phyloP scores from a whole-genome alignment of 2,329 filamentous ascomycete species.

The Aspergillus fischeri region DNA sequence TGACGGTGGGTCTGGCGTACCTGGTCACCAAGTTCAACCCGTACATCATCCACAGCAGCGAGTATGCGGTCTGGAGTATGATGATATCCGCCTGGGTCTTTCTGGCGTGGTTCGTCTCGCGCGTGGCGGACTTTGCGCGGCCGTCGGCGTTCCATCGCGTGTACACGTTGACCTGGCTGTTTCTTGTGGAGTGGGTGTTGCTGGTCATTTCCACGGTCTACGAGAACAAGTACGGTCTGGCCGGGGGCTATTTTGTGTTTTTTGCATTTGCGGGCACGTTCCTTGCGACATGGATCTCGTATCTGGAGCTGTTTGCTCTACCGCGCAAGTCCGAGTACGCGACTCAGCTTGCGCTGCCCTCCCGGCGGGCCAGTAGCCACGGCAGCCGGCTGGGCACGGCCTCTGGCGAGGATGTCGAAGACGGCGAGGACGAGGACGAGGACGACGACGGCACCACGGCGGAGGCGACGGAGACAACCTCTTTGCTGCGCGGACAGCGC shows the following conservation, averaged over 20 bases:
- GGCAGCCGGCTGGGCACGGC: slow-evolving; percentile 42
- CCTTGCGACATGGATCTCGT: slow-evolving; percentile 67
- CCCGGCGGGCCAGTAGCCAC: slow-evolving; percentile 32
- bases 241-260: slow-evolving; percentile 73
- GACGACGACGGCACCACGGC: slow-evolving; percentile 39
- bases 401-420: slow-evolving; percentile 36
- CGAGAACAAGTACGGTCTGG: slow-evolving; percentile 69
- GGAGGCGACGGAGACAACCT: slow-evolving; percentile 53
- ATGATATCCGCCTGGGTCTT: slow-evolving; percentile 77
- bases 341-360: slow-evolving; percentile 48
- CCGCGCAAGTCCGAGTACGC: slow-evolving; percentile 68
- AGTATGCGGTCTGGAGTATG: slow-evolving; percentile 86
- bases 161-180: slow-evolving; percentile 82
- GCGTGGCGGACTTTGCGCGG: slow-evolving; percentile 71
- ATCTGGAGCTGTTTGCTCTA: slow-evolving; percentile 76
- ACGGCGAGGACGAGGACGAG: slow-evolving; percentile 20
- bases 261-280: slow-evolving; percentile 76
- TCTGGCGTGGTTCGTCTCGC: slow-evolving; percentile 75
- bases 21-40: slow-evolving; percentile 81
- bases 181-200: slow-evolving; percentile 66
- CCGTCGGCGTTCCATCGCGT: slow-evolving; percentile 82
- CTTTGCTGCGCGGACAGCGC: slow-evolving; percentile 49
- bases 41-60: slow-evolving; percentile 83
- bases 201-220: slow-evolving; percentile 70
- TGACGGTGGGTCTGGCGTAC: slow-evolving; percentile 69